phyloP scores from a whole-genome alignment of 2,329 filamentous ascomycete genomes.

The Dactylonectria estremocensis region DNA sequence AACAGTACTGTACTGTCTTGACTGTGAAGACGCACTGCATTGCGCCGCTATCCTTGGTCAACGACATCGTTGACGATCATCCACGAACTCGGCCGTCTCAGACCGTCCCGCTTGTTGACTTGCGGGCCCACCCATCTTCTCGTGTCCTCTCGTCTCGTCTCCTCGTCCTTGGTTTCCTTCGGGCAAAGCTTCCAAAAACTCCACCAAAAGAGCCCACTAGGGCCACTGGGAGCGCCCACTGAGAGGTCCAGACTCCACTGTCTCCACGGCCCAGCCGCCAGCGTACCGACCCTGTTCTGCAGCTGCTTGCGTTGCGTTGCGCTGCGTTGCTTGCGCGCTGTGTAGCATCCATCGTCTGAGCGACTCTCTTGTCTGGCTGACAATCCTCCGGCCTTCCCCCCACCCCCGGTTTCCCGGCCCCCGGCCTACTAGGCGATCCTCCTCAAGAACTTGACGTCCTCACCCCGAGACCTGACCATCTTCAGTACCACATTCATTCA shows the following conservation, averaged over 20 bases:
- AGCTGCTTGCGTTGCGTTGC: slow-evolving; percentile 14
- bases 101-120: slow-evolving; percentile 25
- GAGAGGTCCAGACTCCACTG: slow-evolving; percentile 37
- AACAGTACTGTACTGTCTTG: slow-evolving; percentile 12
- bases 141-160: slow-evolving; percentile 26
- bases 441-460: slow-evolving; percentile 49
- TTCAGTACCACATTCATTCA: slow-evolving; percentile 35
- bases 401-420: slow-evolving; percentile 48
- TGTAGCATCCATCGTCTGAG: slow-evolving; percentile 44
- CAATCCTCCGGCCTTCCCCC: slow-evolving; percentile 43
- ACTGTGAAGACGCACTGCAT: slow-evolving; percentile 8
- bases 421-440: slow-evolving; percentile 46
- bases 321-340: slow-evolving; percentile 22
- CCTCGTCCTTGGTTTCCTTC: slow-evolving; percentile 36
- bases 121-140: slow-evolving; percentile 17
- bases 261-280: slow-evolving; percentile 43
- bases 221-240: slow-evolving; percentile 23
- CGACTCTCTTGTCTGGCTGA: slow-evolving; percentile 46
- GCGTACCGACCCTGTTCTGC: slow-evolving; percentile 30
- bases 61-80: slow-evolving; percentile 6
- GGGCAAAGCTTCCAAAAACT: slow-evolving; percentile 45
- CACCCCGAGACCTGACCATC: slow-evolving; percentile 47
- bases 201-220: slow-evolving; percentile 33
- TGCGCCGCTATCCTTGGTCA: neutral
- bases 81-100: slow-evolving; percentile 18